phyloP scores from a whole-genome alignment of 495 filamentous ascomycete genomes.

The Penicillium cosmopolitanum region DNA sequence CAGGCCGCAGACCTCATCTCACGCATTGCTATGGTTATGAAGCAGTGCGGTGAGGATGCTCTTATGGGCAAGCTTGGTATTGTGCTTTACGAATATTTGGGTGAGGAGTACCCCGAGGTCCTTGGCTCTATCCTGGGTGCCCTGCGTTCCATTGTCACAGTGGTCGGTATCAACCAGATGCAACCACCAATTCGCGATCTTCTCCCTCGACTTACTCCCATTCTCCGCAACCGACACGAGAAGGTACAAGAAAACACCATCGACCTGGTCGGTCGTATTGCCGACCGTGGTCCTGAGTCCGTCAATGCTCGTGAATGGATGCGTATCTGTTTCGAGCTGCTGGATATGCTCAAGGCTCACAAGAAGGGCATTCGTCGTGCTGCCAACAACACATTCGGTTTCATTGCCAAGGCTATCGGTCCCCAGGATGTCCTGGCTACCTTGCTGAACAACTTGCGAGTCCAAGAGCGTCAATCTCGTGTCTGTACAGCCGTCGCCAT shows the following conservation, averaged over 20 bases:
- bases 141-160: constrained; percentile 93
- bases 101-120: constrained; percentile 98
- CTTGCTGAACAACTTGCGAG: constrained; percentile 92
- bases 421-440: constrained; percentile 97
- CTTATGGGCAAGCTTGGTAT: constrained; percentile 94
- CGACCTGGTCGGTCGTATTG: constrained; percentile 96
- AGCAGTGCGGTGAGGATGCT: constrained; percentile 94
- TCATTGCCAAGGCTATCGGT: constrained; percentile 99
- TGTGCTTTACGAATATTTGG: constrained; percentile 98
- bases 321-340: constrained; percentile 98
- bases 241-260: constrained; percentile 99
- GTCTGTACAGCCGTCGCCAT: constrained; percentile 99
- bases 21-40: constrained; percentile 97
- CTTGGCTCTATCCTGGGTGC: constrained; percentile 96
- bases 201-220: constrained; percentile 92
- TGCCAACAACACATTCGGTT: constrained; percentile 99
- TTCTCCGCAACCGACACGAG: constrained; percentile 97
- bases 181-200: constrained; percentile 98
- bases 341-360: constrained; percentile 99
- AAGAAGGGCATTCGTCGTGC: constrained; percentile 99
- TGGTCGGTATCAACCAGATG: constrained; percentile 98
- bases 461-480: constrained; percentile 96
- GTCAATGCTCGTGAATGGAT: constrained; percentile 99
- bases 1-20: constrained; percentile 97
- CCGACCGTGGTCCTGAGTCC: constrained; percentile 92